phyloP scores from a whole-genome alignment of 2,329 filamentous ascomycete species.

The Madurella mycetomatis region DNA sequence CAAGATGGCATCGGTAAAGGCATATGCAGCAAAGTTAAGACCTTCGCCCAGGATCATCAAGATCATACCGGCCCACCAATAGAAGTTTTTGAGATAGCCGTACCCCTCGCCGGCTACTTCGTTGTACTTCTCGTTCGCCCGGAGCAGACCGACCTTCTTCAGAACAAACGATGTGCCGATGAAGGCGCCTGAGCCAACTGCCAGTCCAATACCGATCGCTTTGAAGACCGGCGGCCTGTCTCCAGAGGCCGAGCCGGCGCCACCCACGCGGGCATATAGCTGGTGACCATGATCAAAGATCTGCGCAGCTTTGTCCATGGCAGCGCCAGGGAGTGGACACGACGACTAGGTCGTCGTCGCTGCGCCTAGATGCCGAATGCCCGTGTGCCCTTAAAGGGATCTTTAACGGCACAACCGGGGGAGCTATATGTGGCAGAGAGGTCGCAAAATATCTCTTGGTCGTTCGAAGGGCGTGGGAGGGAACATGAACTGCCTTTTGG shows the following conservation, averaged over 20 bases:
- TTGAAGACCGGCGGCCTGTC: constrained; percentile 63
- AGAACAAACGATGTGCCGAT: constrained; percentile 94
- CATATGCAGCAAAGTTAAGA: constrained; percentile 96
- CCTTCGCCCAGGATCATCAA: constrained; percentile 96
- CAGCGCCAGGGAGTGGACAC: constrained; percentile 17
- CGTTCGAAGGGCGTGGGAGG: neutral
- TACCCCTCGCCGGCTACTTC: constrained; percentile 95
- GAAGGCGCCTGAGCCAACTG: constrained; percentile 81
- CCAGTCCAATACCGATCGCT: constrained; percentile 77
- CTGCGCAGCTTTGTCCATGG: constrained; percentile 29
- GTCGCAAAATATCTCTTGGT: neutral
- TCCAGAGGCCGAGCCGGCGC: constrained; percentile 21
- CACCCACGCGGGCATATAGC: constrained; percentile 40
- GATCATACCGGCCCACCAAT: constrained; percentile 94
- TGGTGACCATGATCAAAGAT: constrained; percentile 33
- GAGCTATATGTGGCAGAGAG: neutral
- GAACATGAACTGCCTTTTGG: constrained; percentile 10
- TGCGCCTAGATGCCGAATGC: neutral
- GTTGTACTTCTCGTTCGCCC: constrained; percentile 92
- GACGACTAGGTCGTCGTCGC: constrained; percentile 19
- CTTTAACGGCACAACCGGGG: neutral
- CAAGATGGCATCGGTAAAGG: constrained; percentile 92
- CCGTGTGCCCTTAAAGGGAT: neutral
- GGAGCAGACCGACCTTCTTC: constrained; percentile 88
- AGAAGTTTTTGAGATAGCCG: constrained; percentile 90